Evolutionary conservation across 495 filamentous ascomycete genomes (phyloP).

Genomic region (Talaromyces thailandensis): DNA sequence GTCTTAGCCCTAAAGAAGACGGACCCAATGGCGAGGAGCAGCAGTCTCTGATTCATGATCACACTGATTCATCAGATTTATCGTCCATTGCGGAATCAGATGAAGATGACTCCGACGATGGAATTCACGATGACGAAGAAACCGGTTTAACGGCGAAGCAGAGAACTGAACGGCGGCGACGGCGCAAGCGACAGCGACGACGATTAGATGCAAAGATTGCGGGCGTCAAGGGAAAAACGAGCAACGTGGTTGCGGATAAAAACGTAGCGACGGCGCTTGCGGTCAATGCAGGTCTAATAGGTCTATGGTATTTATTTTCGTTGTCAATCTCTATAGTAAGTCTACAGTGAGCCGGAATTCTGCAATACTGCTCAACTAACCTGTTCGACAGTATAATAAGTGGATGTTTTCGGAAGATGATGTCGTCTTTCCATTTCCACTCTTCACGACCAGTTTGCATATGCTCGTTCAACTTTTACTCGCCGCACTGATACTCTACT

Average conservation of each 20-base stretch:
- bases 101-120: conserved; percentile 54
- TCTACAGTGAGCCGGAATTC: conserved; percentile 3
- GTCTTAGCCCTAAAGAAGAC: conserved; percentile 23
- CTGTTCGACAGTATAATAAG: conserved; percentile 76
- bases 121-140: conserved; percentile 81
- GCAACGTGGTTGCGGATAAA: conserved; percentile 43
- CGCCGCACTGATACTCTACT: conserved; percentile 67
- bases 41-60: conserved; percentile 27
- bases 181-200: conserved; percentile 55
- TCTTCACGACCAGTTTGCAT: conserved; percentile 92
- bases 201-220: conserved; percentile 67
- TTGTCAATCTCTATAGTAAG: conserved; percentile 89
- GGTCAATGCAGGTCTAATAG: conserved; percentile 69
- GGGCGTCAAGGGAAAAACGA: conserved; percentile 32
- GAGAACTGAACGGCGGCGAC: conserved; percentile 53
- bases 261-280: conserved; percentile 57
- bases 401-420: conserved; percentile 95
- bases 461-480: conserved; percentile 94
- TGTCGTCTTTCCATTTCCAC: conserved; percentile 84
- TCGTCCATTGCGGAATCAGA: conserved; percentile 43
- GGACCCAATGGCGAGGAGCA: conserved; percentile 26
- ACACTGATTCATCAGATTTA: conserved; percentile 38
- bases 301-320: conserved; percentile 90
- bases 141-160: conserved; percentile 71
- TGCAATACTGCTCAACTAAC: background rate